Evolutionary conservation across 495 filamentous ascomycete species (phyloP).

Genomic region (Xylaria castorea): DNA sequence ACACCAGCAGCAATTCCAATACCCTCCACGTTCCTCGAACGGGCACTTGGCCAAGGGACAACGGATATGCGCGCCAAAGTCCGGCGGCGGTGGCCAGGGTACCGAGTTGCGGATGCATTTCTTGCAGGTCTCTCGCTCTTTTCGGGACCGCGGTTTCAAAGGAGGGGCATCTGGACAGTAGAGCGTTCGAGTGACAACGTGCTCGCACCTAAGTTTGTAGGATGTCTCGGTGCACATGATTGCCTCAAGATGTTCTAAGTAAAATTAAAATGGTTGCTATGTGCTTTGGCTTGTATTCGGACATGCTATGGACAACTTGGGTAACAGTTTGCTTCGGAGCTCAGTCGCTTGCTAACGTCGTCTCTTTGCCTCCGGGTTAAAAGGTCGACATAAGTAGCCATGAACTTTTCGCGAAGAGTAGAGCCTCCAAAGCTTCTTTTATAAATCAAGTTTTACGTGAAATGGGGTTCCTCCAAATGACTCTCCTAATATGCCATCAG

Average conservation of each 20-base stretch:
- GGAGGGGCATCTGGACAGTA: slow-evolving; percentile 45
- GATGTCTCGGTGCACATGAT: slow-evolving; percentile 46
- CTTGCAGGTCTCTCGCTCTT: slow-evolving; percentile 41
- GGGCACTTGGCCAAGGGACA: slow-evolving; percentile 47
- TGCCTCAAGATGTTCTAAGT: not conserved
- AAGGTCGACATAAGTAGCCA: not conserved
- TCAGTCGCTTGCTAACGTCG: not conserved
- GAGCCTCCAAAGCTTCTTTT: slow-evolving; percentile 15
- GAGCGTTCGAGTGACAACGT: slow-evolving; percentile 43
- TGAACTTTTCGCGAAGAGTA: not conserved
- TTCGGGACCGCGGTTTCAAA: slow-evolving; percentile 30
- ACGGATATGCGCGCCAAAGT: slow-evolving; percentile 37
- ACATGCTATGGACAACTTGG: not conserved
- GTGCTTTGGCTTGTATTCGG: not conserved
- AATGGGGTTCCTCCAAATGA: not conserved
- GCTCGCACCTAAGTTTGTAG: slow-evolving; percentile 48
- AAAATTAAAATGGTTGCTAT: not conserved
- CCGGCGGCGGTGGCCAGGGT: slow-evolving; percentile 46
- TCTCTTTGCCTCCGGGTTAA: not conserved
- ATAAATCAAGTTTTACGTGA: not conserved
- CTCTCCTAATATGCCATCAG: not conserved
- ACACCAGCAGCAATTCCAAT: slow-evolving; percentile 53
- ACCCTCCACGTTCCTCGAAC: slow-evolving; percentile 46
- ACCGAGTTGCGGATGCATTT: slow-evolving; percentile 42
- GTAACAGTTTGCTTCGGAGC: not conserved